Evolutionary conservation across 2,329 filamentous ascomycete genomes (phyloP), one percentile per base, ranked within the genome.

Genomic region (Aureobasidium mangrovei): DNA sequence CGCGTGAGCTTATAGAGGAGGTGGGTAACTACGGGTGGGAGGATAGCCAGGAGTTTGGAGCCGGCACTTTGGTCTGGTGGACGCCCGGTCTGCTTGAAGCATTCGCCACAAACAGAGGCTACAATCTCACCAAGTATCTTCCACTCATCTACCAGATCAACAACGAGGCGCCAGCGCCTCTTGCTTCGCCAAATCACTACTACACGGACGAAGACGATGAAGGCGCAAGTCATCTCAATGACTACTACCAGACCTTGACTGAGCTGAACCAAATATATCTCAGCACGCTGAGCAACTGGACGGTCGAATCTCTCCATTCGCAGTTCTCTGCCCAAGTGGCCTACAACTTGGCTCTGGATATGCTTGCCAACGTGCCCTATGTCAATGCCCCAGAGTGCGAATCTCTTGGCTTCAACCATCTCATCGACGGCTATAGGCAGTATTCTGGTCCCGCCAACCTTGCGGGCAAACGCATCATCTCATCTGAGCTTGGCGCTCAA

Each of bases 321-420:
- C 54, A 65, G 31, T 68, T 61, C 39, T 67, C 64, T 1, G 60
- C 62, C 2, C 67, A 70, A 54, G 60, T 65, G 5, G 60, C 59
- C 4, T 69, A 70, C 56, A 69, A 69, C 53, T 41, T 69, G 3
- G 66, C 67, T 1, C 60, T 70, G 45, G 61, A 68, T 24, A 68
- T 68, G 65, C 56, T 64, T 12, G 57, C 58, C 2, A 63, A 66
- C 48, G 58, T 69, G 10, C 61, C 65, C 2, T 48, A 62, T 6
- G 60, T 67, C 7, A 62, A 68, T 31, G 67, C 59, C 2, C 68
- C 68, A 2, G 68, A 70, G 53, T 62, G 60, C 31, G 68, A 70
- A 56, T 65, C 63, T 3, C 60, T 70, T 1, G 67, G 63, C 2
- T 70, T 69, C 59, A 51, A 54, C 32, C 57, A 67, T 45, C 46